Evolutionary conservation across 441 rosid genomes (phyloP).

Genomic region (Jatropha podagrica): DNA sequence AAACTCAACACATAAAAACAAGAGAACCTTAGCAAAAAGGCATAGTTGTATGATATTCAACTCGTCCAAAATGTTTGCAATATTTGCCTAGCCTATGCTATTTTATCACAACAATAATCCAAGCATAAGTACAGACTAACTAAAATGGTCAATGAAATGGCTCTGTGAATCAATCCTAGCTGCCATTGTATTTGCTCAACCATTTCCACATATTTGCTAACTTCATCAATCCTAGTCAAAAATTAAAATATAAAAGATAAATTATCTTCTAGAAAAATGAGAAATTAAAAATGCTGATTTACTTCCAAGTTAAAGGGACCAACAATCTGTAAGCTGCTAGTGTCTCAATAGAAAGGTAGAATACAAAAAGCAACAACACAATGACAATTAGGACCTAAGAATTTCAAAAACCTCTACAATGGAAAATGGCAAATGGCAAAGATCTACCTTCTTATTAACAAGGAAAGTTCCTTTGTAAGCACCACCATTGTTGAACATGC

Average conservation of each 20-base stretch:
- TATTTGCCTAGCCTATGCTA: background rate
- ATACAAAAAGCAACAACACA: background rate
- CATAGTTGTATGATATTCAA: background rate
- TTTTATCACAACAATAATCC: background rate
- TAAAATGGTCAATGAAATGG: background rate
- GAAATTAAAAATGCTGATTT: background rate
- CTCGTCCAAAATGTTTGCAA: background rate
- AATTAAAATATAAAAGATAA: background rate
- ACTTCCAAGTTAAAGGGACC: background rate
- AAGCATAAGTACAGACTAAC: background rate
- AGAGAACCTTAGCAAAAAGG: background rate
- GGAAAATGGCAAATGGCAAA: background rate
- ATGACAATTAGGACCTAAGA: background rate
- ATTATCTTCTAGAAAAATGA: background rate
- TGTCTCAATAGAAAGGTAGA: background rate
- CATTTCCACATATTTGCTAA: too few species aligned
- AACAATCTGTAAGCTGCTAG: background rate
- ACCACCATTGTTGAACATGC: conserved; percentile 62
- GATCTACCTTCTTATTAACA: conserved; percentile 54
- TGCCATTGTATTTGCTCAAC: background rate
- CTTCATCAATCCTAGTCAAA: background rate
- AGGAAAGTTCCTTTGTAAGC: conserved; percentile 83
- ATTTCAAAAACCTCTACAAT: background rate
- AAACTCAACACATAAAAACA: background rate
- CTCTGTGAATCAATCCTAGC: background rate